phyloP scores from a whole-genome alignment of 1,284 basidiomycete species.

The Takashimella koratensis region DNA sequence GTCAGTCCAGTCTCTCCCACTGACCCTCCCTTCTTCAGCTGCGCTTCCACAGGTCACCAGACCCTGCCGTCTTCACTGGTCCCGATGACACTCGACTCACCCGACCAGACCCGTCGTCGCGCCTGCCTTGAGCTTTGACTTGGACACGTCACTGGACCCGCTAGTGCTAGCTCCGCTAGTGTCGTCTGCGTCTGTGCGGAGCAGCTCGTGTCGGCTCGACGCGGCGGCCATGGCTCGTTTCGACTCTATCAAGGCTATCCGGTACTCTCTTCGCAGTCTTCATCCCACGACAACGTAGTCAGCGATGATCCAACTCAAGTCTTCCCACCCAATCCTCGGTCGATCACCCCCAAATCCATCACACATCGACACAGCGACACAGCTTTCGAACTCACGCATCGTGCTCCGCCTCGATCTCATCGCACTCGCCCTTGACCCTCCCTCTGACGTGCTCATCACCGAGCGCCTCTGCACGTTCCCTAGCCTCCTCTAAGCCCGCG shows the following conservation, averaged over 20 bases:
- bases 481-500: constrained; percentile 3
- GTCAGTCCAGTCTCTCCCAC: too few species aligned
- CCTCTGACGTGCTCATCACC: constrained; percentile 52
- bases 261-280: constrained; percentile 28
- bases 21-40: too few species aligned
- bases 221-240: constrained; percentile 20
- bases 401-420: constrained; percentile 16
- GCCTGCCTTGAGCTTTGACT: constrained; percentile 14
- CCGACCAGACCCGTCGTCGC: constrained; percentile 15
- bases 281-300: background rate
- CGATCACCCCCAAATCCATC: too few species aligned
- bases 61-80: background rate
- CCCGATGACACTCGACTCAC: constrained; percentile 5
- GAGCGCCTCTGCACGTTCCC: constrained; percentile 11
- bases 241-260: constrained; percentile 25
- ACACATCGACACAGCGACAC: too few species aligned
- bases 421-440: constrained; percentile 57
- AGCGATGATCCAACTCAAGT: too few species aligned
- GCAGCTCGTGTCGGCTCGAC: constrained; percentile 25
- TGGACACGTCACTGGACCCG: constrained; percentile 10
- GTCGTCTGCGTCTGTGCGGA: constrained; percentile 5
- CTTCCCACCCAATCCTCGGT: too few species aligned
- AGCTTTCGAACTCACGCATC: constrained; percentile 18
- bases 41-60: too few species aligned
- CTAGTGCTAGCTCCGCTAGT: too few species aligned